Base-by-base conservation (phyloP, 2,329 filamentous ascomycete species). In the Aotearoamyces nothofagi region DNA sequence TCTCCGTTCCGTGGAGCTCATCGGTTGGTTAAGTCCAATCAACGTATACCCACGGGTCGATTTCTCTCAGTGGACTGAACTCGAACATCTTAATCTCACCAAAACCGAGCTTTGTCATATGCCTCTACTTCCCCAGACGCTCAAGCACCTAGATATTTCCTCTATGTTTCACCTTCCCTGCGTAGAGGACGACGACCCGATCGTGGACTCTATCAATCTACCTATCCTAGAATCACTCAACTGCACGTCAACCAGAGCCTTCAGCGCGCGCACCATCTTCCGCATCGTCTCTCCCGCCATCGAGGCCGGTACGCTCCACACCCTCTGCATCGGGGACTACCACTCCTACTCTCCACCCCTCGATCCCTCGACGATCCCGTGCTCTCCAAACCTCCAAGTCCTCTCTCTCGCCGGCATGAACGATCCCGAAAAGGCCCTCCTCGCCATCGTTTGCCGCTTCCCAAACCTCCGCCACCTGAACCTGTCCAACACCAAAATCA, bases 381-480 rank as follows among this genome's bases (percentile, higher is more conserved):
- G 33, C 15, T 43, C 42, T 6, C 33, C 35, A 10, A 39, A 29
- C 1, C 16, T 50, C 5, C 34, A 43, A 23, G 38, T 40, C 19
- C 38, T 50, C 4, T 39, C 36, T 2, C 16, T 45, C 4, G 22
- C 33, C 7, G 17, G 13, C 5, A 17, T 40, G 27, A 19, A 15
- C 3, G 27, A 41, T 5, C 10, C 16, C 5, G 46, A 50, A 19
- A 17, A 30, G 1, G 17, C 27, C 3, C 24, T 42, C 1, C 22
- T 49, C 4, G 24, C 38, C 7, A 37, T 44, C 14, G 28, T 46
- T 1, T 22, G 31, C 1, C 34, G 42, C 10, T 46, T 40, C 30
- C 42, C 42, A 6, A 44, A 39, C 15, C 26, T 53, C 4, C 34
- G 36, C 15, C 41, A 20, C 16, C 29, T 53, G 7, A 35, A 45